phyloP scores from a whole-genome alignment of 169 alveolate genomes.

The Ichthyophthirius multifiliis region DNA sequence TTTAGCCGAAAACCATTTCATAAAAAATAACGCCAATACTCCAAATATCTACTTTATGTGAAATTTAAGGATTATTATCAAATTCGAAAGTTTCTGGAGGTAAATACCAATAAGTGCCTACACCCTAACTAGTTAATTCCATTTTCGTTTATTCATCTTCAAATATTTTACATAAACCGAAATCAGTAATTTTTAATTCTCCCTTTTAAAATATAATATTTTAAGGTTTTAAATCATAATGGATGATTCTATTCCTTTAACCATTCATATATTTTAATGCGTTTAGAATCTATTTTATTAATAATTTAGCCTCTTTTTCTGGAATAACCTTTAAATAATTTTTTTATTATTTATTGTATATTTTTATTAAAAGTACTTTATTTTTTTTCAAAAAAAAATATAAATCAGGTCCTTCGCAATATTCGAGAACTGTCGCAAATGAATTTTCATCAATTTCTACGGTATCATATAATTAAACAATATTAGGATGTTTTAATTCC shows the following conservation, averaged over 20 bases:
- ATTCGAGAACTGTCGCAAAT: conserved; percentile 42
- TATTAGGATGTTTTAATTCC: conserved; percentile 76
- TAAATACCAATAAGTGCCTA: conserved; percentile 91
- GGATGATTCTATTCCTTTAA: conserved; percentile 74
- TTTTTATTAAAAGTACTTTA: too few relatives aligned
- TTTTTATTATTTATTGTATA: too few relatives aligned
- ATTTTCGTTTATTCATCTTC: conserved; percentile 59
- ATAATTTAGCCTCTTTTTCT: conserved; percentile 88
- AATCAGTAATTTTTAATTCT: conserved; percentile 89
- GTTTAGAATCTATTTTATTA: conserved; percentile 78
- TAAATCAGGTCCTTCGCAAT: conserved; percentile 12
- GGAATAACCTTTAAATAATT: too few relatives aligned
- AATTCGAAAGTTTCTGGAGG: conserved; percentile 88
- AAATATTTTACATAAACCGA: conserved; percentile 85
- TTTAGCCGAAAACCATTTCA: conserved; percentile 84
- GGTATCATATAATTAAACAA: conserved; percentile 85
- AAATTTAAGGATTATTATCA: conserved; percentile 52
- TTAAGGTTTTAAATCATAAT: conserved; percentile 90
- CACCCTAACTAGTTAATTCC: conserved; percentile 88
- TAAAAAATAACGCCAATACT: conserved; percentile 88
- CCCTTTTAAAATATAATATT: conserved; percentile 86
- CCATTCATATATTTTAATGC: conserved; percentile 85
- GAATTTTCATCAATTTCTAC: conserved; percentile 86
- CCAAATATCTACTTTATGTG: conserved; percentile 91
- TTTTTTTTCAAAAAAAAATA: conserved; percentile 36